phyloP scores from a whole-genome alignment of 768 basidiomycete species.

The Hygrocybe punicea region DNA sequence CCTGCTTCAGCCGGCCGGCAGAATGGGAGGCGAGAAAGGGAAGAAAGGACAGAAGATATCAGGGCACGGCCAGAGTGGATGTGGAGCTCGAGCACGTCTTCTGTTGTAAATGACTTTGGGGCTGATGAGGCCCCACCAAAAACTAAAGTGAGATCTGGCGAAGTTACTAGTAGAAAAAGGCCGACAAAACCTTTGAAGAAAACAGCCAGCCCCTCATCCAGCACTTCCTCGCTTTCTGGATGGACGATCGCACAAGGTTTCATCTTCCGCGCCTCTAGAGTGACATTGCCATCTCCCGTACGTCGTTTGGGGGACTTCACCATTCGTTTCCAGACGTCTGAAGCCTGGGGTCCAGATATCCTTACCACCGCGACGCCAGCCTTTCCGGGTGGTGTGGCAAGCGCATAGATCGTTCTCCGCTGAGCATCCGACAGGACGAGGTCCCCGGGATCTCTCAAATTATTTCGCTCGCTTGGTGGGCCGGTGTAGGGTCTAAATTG shows the following conservation, averaged over 20 bases:
- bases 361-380: constrained; percentile 81
- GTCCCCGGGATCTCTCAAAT: neutral
- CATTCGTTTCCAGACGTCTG: constrained; percentile 58
- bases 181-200: constrained; percentile 66
- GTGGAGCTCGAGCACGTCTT: constrained; percentile 81
- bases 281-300: constrained; percentile 4
- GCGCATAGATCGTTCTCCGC: constrained; percentile 76
- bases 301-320: constrained; percentile 37
- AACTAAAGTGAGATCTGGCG: neutral
- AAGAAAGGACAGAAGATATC: constrained; percentile 62
- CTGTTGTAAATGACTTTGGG: constrained; percentile 78
- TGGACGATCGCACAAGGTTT: constrained; percentile 67
- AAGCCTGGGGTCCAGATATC: constrained; percentile 74
- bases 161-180: neutral
- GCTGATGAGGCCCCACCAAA: constrained; percentile 38
- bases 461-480: neutral
- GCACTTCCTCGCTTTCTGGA: constrained; percentile 52
- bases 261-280: constrained; percentile 63
- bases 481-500: neutral
- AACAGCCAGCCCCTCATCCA: constrained; percentile 80
- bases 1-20: constrained; percentile 81
- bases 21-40: constrained; percentile 57
- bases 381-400: constrained; percentile 84
- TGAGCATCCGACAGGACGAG: constrained; percentile 48
- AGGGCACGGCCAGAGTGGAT: constrained; percentile 84